Base-by-base conservation (phyloP, 345 rosid species). In the Pistacia vera region DNA sequence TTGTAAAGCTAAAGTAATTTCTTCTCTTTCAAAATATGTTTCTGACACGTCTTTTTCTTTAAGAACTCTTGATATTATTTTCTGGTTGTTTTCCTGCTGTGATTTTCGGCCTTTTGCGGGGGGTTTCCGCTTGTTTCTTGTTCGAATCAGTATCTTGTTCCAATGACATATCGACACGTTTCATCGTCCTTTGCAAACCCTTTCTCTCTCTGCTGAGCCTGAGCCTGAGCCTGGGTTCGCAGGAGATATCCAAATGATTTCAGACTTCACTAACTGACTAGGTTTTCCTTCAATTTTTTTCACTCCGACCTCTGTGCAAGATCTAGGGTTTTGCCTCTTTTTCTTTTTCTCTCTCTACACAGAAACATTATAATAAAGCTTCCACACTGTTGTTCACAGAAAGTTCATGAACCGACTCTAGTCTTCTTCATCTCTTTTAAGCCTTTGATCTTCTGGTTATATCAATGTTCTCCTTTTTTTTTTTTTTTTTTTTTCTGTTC, bases 271-370 rank as follows among this genome's bases (percentile, higher is more conserved):
- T 75, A 75, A 73, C 66, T 54, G 70, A 69, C 59, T 41, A 79
- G 80, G 82, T 78, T 81, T 83, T 16, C 62, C 70, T 48, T 20
- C 46, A 81, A 79, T 81, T 78, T 77, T 83, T 11, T 14, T 64
- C 67, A 44, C 74, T 60, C 52, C 72, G 72, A 79, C 83, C 86
- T 22, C 69, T 58, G 82, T 85, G 83, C 77, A 85, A 86, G 83
- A 85, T 88, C 85, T 86, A 82, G 87, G 88, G 88, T 79, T 88
- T 81, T 46, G 38, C 30, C 30, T 14, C 20, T 52, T 16, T 38
- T 46, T 10, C 36, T 25, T 70, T 57, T 11, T 17, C 8, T 18
- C 58, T 65, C 11, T 41, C 17, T 13, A 13, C 3, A 14, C 16
- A 54, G 14, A 54, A 54, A 12, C 4, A 54, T 13, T 14, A 13